Evolutionary conservation across 768 basidiomycete species (phyloP).

Genomic region (Kwoniella bestiolae): DNA sequence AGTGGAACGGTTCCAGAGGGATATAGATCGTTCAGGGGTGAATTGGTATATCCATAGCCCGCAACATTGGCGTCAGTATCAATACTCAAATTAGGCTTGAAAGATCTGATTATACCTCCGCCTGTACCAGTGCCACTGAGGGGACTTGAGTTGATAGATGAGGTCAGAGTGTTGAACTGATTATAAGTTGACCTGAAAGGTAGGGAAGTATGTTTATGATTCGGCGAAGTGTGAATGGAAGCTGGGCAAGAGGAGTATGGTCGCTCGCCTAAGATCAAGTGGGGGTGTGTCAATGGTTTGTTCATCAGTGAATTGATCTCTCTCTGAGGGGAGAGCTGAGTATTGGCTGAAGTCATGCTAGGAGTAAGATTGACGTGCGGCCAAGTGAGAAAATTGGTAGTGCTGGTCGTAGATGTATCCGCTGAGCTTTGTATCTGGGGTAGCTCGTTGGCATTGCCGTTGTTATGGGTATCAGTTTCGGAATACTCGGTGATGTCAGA

Average conservation of each 20-base stretch:
- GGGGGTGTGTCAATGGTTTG: neutral
- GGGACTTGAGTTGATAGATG: neutral
- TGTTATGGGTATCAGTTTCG: neutral
- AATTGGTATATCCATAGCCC: neutral
- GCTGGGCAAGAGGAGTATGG: conserved; percentile 19
- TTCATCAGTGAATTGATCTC: neutral
- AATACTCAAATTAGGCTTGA: neutral
- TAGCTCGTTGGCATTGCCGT: neutral
- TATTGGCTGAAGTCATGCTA: neutral
- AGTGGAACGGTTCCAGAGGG: neutral
- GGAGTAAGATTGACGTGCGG: neutral
- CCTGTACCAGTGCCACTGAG: neutral
- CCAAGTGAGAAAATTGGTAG: neutral
- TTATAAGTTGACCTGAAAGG: conserved; percentile 36
- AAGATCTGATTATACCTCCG: neutral
- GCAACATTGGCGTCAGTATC: neutral
- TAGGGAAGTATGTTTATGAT: neutral
- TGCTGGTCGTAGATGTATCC: neutral
- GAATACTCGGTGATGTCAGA: conserved; percentile 5
- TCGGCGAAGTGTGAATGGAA: conserved; percentile 22
- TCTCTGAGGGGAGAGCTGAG: too few relatives aligned
- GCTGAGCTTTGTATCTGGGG: neutral
- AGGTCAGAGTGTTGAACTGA: neutral
- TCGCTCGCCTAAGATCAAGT: neutral
- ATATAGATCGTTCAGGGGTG: neutral